Evolutionary conservation across 2,329 filamentous ascomycete species (phyloP).

Genomic region (Nothophoma quercina): DNA sequence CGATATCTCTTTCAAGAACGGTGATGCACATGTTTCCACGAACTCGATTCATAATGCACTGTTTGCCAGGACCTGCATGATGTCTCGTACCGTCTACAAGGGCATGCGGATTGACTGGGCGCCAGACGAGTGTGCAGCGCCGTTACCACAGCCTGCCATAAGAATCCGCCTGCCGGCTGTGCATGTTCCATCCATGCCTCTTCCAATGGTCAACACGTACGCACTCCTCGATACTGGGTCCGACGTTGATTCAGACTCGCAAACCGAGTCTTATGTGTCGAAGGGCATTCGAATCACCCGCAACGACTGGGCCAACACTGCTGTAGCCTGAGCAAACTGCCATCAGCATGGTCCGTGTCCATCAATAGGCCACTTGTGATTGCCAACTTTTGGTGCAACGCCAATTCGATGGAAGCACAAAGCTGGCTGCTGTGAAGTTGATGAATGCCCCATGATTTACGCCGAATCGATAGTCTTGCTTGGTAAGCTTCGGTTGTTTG

Average conservation of each 20-base stretch:
- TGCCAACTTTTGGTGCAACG: no score
- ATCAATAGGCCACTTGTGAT: no score
- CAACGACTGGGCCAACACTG: slow-evolving; percentile 30
- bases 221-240: slow-evolving; percentile 39
- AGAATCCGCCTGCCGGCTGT: slow-evolving; percentile 19
- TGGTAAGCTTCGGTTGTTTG: no score
- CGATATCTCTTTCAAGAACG: slow-evolving; percentile 64
- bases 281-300: slow-evolving; percentile 30
- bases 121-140: slow-evolving; percentile 74
- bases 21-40: slow-evolving; percentile 72
- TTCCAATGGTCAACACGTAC: slow-evolving; percentile 41
- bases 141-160: slow-evolving; percentile 52
- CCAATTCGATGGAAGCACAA: neutral
- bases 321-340: slow-evolving; percentile 27
- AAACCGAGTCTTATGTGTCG: slow-evolving; percentile 32
- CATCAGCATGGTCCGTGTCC: no score
- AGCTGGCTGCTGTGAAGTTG: neutral
- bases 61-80: slow-evolving; percentile 80
- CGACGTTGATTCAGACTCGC: slow-evolving; percentile 36
- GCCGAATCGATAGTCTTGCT: no score
- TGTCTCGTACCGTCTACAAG: slow-evolving; percentile 71
- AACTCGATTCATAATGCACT: slow-evolving; percentile 80
- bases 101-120: slow-evolving; percentile 74
- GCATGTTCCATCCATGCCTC: slow-evolving; percentile 23
- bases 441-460: neutral